Conservation (phyloP, 257 asterid genomes). For the Fraxinus quadrangulata region DNA sequence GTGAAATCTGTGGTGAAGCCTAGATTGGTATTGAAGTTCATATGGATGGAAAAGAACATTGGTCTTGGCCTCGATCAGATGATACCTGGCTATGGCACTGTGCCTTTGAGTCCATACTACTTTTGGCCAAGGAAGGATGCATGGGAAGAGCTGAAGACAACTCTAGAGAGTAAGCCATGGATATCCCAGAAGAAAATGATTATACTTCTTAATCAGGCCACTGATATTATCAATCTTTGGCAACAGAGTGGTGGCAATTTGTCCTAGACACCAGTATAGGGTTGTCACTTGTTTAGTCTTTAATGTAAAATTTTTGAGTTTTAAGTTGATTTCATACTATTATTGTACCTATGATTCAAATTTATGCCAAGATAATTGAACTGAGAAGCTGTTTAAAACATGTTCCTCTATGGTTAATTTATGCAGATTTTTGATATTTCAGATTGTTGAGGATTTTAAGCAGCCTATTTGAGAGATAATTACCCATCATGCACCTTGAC, state of each 20-base stretch:
- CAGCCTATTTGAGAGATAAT: neutral
- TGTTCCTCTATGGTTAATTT: neutral
- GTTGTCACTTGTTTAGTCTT: neutral
- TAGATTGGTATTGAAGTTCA: slow-evolving; percentile 46
- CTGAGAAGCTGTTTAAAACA: neutral
- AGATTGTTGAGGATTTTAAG: neutral
- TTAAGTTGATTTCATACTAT: neutral
- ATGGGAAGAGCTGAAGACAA: slow-evolving; percentile 53
- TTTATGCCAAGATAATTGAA: neutral
- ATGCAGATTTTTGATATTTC: neutral
- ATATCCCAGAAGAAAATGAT: slow-evolving; percentile 57
- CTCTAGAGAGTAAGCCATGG: slow-evolving; percentile 52
- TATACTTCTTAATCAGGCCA: slow-evolving; percentile 54
- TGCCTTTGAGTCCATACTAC: slow-evolving; percentile 49
- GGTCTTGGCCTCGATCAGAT: slow-evolving; percentile 47
- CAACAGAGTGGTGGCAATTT: slow-evolving; percentile 58
- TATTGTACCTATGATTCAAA: neutral
- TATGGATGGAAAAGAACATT: slow-evolving; percentile 62
- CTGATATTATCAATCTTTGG: slow-evolving; percentile 58
- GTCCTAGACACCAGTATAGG: slow-evolving; percentile 24
- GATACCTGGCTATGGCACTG: slow-evolving; percentile 47
- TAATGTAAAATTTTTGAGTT: neutral
- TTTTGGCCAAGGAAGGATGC: slow-evolving; percentile 65
- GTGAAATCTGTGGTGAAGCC: slow-evolving; percentile 37
- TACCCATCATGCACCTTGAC: neutral